Percentiles rank a stretch among this genome's conserved stretches.
Evolutionary conservation across 2,329 filamentous ascomycete genomes (phyloP).

Genomic region (Plenodomus lindquistii): DNA sequence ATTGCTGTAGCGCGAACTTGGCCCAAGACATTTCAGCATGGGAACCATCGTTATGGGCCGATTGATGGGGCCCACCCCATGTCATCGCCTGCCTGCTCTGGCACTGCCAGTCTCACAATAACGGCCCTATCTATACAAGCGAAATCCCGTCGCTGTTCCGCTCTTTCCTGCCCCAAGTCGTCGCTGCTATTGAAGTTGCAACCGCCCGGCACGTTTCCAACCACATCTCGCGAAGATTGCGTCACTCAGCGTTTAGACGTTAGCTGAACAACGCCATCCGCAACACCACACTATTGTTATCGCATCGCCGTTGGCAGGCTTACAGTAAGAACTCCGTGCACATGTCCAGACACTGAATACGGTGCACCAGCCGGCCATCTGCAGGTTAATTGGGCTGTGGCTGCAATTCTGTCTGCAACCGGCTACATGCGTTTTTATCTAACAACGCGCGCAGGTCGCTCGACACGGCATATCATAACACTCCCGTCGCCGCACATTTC

Average conservation of each 20-base stretch:
- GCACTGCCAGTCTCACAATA: not conserved
- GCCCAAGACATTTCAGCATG: not conserved
- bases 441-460: slow-evolving; percentile 11
- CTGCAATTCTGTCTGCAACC: not conserved
- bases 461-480: slow-evolving; percentile 12
- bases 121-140: not conserved
- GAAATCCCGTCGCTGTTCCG: not conserved
- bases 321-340: slow-evolving; percentile 16
- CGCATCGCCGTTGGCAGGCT: slow-evolving; percentile 6
- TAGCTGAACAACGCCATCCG: slow-evolving; percentile 5
- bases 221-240: slow-evolving; percentile 5
- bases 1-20: not conserved
- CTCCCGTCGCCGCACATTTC: slow-evolving; percentile 4
- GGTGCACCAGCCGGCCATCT: not conserved
- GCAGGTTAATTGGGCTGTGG: slow-evolving; percentile 2
- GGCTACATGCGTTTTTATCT: slow-evolving; percentile 16
- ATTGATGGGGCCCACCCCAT: not conserved
- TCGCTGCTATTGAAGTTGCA: not conserved
- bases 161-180: not conserved
- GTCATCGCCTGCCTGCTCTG: slow-evolving; percentile 1
- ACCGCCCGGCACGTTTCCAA: not conserved
- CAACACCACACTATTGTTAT: slow-evolving; percentile 4
- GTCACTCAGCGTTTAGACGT: slow-evolving; percentile 8
- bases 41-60: not conserved
- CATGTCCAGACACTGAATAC: not conserved